phyloP scores from a whole-genome alignment of 2,329 filamentous ascomycete genomes.

The Pleurostoma richardsiae region DNA sequence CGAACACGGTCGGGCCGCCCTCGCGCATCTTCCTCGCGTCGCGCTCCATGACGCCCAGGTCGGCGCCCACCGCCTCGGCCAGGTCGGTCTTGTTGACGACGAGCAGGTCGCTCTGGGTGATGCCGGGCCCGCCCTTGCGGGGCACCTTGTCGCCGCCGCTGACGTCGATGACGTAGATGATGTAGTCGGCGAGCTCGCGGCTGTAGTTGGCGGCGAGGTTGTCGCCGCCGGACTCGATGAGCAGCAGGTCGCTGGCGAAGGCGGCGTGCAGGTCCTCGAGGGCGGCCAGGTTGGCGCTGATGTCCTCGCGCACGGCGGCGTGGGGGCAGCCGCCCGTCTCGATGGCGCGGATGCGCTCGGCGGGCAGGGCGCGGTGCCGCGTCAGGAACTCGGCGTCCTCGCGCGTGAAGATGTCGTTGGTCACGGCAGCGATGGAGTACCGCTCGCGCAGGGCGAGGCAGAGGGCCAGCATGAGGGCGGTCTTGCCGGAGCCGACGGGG shows the following conservation, averaged over 20 bases:
- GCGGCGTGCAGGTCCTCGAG: conserved; percentile 81
- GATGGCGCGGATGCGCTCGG: conserved; percentile 84
- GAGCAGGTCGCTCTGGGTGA: conserved; percentile 90
- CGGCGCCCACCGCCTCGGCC: conserved; percentile 83
- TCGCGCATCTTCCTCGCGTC: conserved; percentile 94
- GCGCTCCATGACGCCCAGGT: conserved; percentile 88
- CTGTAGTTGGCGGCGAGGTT: conserved; percentile 97
- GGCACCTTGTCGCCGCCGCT: conserved; percentile 95
- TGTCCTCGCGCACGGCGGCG: conserved; percentile 95
- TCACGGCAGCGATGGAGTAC: conserved; percentile 90
- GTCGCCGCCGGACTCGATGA: conserved; percentile 94
- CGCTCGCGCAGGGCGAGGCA: conserved; percentile 75
- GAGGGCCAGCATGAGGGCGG: conserved; percentile 90
- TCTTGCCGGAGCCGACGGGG: conserved; percentile 95
- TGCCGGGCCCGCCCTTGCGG: conserved; percentile 90
- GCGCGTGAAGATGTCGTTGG: conserved; percentile 97
- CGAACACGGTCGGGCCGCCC: conserved; percentile 91
- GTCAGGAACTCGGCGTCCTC: conserved; percentile 98
- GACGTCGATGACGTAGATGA: conserved; percentile 98
- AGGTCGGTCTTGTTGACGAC: conserved; percentile 98
- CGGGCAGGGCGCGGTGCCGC: conserved; percentile 74
- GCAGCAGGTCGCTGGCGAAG: conserved; percentile 75
- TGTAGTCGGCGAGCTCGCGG: conserved; percentile 91
- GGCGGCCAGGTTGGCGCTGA: conserved; percentile 86
- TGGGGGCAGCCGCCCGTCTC: conserved; percentile 97